Percentiles rank a stretch among this genome's conserved stretches.
Evolutionary conservation across 495 filamentous ascomycete species (phyloP).

Genomic region (Tuber microsphaerosporum): DNA sequence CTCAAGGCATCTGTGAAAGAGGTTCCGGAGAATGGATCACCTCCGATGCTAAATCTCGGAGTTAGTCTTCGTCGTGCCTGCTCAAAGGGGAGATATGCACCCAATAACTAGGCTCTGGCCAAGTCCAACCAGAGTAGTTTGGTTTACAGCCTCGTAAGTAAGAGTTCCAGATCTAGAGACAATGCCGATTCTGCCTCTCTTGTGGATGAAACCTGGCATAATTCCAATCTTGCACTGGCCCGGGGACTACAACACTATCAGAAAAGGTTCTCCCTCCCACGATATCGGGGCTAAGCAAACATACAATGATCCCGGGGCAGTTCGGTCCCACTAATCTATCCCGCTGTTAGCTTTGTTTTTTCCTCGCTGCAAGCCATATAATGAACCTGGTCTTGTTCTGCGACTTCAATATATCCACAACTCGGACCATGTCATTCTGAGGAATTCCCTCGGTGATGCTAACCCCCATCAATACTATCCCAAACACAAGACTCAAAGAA

Average conservation of each 20-base stretch:
- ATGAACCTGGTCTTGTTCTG: slow-evolving; percentile 77
- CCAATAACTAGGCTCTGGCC: slow-evolving; percentile 94
- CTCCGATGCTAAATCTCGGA: slow-evolving; percentile 61
- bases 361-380: not conserved
- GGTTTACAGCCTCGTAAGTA: slow-evolving; percentile 99
- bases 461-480: not conserved
- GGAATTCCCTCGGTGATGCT: slow-evolving; percentile 76
- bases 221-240: slow-evolving; percentile 99
- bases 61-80: not conserved
- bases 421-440: slow-evolving; percentile 87
- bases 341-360: not conserved
- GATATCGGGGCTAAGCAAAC: slow-evolving; percentile 46
- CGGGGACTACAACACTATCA: slow-evolving; percentile 47
- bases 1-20: slow-evolving; percentile 99
- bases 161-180: slow-evolving; percentile 97
- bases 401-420: slow-evolving; percentile 95
- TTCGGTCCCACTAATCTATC: slow-evolving; percentile 75
- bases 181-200: slow-evolving; percentile 96
- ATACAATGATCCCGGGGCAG: slow-evolving; percentile 95
- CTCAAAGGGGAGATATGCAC: slow-evolving; percentile 1
- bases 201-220: slow-evolving; percentile 99
- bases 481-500: slow-evolving; percentile 38
- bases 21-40: slow-evolving; percentile 96
- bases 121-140: slow-evolving; percentile 92
- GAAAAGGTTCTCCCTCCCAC: slow-evolving; percentile 8